phyloP scores from a whole-genome alignment of 1,284 basidiomycete species.

The Boletus putidus region DNA sequence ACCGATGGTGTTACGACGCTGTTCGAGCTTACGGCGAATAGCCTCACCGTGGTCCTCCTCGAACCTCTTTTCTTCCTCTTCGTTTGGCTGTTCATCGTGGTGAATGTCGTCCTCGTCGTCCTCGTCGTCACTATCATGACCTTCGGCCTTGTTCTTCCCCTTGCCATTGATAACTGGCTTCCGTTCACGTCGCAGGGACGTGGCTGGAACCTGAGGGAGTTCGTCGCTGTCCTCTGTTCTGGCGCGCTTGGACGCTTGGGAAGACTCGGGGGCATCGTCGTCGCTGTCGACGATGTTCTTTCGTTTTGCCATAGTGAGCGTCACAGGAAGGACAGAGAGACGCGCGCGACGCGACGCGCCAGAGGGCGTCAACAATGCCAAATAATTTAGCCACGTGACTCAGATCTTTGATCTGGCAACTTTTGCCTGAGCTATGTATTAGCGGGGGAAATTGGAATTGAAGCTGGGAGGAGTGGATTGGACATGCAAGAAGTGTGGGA shows the following conservation, averaged over 20 bases:
- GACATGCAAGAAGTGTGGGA: no score
- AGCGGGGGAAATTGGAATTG: no score
- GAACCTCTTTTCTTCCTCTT: slow-evolving; percentile 57
- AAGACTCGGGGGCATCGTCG: slow-evolving; percentile 26
- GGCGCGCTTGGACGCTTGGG: slow-evolving; percentile 36
- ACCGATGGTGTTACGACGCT: slow-evolving; percentile 54
- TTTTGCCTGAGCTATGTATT: no score
- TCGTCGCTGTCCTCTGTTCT: slow-evolving; percentile 34
- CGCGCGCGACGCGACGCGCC: slow-evolving; percentile 35
- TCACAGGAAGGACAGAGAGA: slow-evolving; percentile 4
- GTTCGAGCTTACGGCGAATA: slow-evolving; percentile 56
- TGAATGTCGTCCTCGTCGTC: slow-evolving; percentile 31
- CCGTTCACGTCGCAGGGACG: slow-evolving; percentile 17
- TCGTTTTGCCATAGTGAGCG: slow-evolving; percentile 34
- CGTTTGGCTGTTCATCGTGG: slow-evolving; percentile 40
- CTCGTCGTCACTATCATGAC: slow-evolving; percentile 41
- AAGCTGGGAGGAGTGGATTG: no score
- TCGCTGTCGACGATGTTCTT: slow-evolving; percentile 30
- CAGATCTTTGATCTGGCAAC: no score
- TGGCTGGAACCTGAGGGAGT: slow-evolving; percentile 1
- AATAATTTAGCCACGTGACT: slow-evolving; percentile 28
- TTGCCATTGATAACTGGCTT: slow-evolving; percentile 26
- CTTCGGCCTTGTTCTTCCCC: slow-evolving; percentile 23
- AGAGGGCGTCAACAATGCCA: slow-evolving; percentile 26
- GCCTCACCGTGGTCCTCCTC: slow-evolving; percentile 58